Evolutionary conservation across 139 green algal genomes (phyloP), one percentile per base, ranked within the genome.

Genomic region (Chlorella sp.): DNA sequence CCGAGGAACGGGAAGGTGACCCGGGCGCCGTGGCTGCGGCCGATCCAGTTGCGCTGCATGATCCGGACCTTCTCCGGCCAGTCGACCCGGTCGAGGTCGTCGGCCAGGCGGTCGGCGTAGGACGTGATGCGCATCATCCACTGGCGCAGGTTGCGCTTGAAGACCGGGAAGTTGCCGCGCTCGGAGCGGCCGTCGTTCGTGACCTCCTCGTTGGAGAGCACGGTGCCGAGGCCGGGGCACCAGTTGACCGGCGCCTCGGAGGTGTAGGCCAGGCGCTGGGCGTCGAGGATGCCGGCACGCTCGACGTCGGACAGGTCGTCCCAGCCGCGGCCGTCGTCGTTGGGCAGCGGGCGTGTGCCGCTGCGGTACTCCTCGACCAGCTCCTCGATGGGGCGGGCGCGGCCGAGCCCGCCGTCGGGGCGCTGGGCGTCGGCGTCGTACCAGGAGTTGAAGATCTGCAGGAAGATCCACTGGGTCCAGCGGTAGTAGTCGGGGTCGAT

Each of bases 401-500:
- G n/a, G n/a, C n/a, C n/a, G n/a, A n/a, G n/a, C n/a, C n/a, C n/a
- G n/a, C n/a, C n/a, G n/a, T n/a, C n/a, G n/a, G n/a, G n/a, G n/a
- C n/a, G n/a, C n/a, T n/a, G n/a, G n/a, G n/a, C n/a, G n/a, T n/a
- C n/a, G n/a, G n/a, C n/a, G n/a, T n/a, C n/a, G n/a, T n/a, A n/a
- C n/a, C n/a, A n/a, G n/a, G n/a, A n/a, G n/a, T 97, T 87, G 67
- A 95, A 89, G 67, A 99, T 88, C 88, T 98, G 79, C 74, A 97
- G 85, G 86, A 99, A 99, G 76, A 99, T 99, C 95, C 95, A 99
- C 82, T 99, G 95, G 2, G 95, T 99, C 95, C 95, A 99, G 67
- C 86, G 93, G 87, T 91, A 94, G 87, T 98, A 99, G 23, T 87
- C 74, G 2, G 92, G 83, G 65, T 97, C 92, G 2, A 89, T 96